A percentile compares a stretch with the other conserved stretches of the same genome.
phyloP scores from a whole-genome alignment of 306 rosid genomes.

The Fagus crenata region DNA sequence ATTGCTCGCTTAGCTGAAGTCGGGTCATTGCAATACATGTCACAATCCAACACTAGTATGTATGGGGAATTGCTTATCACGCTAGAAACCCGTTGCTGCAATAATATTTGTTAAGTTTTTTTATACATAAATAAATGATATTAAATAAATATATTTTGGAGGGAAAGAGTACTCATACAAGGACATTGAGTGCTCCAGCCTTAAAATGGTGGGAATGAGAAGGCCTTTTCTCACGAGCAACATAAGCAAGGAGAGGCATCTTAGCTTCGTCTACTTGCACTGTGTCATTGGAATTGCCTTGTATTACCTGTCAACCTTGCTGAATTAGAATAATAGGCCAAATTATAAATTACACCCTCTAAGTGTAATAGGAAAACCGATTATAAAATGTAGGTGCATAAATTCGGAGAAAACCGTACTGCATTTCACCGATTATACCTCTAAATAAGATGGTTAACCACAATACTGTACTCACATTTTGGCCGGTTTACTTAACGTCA shows the following conservation, averaged over 20 bases:
- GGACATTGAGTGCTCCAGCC: constrained; percentile 48
- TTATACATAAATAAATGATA: background rate
- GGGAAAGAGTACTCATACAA: constrained; percentile 34
- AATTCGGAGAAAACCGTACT: too few species aligned
- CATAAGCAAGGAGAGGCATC: constrained; percentile 53
- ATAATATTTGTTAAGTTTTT: constrained; percentile 16
- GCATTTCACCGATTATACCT: too few species aligned
- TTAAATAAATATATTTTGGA: background rate
- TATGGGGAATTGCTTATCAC: constrained; percentile 69
- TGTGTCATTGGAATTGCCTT: constrained; percentile 14
- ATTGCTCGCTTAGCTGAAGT: constrained; percentile 60
- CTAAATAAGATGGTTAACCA: too few species aligned
- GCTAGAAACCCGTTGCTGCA: constrained; percentile 65
- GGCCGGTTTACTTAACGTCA: too few species aligned
- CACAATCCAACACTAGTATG: constrained; percentile 68
- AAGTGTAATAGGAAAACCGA: too few species aligned
- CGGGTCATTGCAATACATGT: constrained; percentile 75
- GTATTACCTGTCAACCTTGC: constrained; percentile 34
- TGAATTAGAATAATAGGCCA: background rate
- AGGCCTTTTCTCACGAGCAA: constrained; percentile 44
- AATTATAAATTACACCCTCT: too few species aligned
- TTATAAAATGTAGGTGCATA: too few species aligned
- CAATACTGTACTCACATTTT: too few species aligned
- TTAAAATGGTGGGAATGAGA: constrained; percentile 41
- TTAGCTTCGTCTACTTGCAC: constrained; percentile 20